Evolutionary conservation across 768 basidiomycete species (phyloP), one percentile per base, ranked within the genome.

Genomic region (Artomyces pyxidatus): DNA sequence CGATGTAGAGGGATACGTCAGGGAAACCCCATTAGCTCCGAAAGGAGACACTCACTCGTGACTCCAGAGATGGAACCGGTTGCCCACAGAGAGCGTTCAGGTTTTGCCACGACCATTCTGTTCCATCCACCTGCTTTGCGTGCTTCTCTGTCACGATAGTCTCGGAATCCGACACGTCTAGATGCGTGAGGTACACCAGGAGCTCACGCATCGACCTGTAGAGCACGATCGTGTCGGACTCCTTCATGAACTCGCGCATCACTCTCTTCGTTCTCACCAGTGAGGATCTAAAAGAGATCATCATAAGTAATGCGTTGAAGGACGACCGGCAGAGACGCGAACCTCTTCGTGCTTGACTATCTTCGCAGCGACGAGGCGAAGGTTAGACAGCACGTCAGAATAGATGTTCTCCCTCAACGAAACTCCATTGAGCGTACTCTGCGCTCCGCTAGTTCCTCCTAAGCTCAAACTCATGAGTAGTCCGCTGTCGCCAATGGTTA

Each of bases 321-420:
- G 27, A 21, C 16, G 32, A 27, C 28, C 25, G 19, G 23, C 25
- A 5, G 21, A 22, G 46, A 28, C 16, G 64, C 76, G 35, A 52
- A 92, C 95, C 79, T 99, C 96, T 66, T 99, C 96, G 4, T 96
- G 96, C 65, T 98, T 99, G 56, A 97, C 96, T 96, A 99, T 99
- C 59, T 90, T 80, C 69, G 97, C 95, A 61, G 98, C 92, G 40
- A 98, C 95, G 51, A 97, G 68, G 38, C 96, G 79, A 58, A 99
- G 65, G 65, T 99, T 96, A 26, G 88, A 92, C 47, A 99, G 71
- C 10, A 99, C 92, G 57, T 98, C 94, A 52, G 84, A 83, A 63
- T 98, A 99, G 52, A 96, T 88, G 64, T 91, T 91, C 76, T 97
- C 94, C 58, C 96, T 73, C 58, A 94, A 63, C 3, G 85, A 78